A percentile compares a stretch with the other conserved stretches of the same genome.
Conservation (phyloP, 495 filamentous ascomycete genomes). For the Apodospora peruviana region DNA sequence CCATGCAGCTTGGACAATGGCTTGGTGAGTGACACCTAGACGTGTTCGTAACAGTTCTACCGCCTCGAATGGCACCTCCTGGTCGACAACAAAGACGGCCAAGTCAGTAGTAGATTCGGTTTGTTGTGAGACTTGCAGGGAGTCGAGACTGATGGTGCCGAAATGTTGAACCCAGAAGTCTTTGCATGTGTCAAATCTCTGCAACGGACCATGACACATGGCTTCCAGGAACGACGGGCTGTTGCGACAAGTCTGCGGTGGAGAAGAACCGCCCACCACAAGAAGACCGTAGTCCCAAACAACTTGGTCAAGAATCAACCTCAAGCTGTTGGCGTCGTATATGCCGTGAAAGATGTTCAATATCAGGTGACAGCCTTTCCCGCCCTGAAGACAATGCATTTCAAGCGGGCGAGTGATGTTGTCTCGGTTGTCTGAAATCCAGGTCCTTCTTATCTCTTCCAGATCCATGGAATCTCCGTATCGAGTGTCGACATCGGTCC, state of each 20-base stretch:
- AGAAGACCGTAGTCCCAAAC: slow-evolving; percentile 36
- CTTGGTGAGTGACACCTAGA: slow-evolving; percentile 69
- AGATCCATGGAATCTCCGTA: slow-evolving; percentile 24
- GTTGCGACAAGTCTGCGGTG: neutral
- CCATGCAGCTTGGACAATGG: slow-evolving; percentile 69
- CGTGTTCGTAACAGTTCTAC: slow-evolving; percentile 42
- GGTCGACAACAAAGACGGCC: slow-evolving; percentile 14
- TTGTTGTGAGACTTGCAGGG: slow-evolving; percentile 18
- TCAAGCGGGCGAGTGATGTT: slow-evolving; percentile 23
- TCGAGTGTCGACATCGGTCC: slow-evolving; percentile 30
- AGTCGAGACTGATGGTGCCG: slow-evolving; percentile 25
- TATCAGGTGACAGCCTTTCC: slow-evolving; percentile 33
- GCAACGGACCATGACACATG: slow-evolving; percentile 52
- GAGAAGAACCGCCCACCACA: too few relatives aligned
- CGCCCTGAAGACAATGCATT: slow-evolving; percentile 33
- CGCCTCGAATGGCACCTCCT: slow-evolving; percentile 20
- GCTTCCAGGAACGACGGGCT: slow-evolving; percentile 46
- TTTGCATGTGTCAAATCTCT: slow-evolving; percentile 47
- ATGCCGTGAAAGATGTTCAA: slow-evolving; percentile 78
- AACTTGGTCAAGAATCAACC: slow-evolving; percentile 57
- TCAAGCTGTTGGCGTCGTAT: slow-evolving; percentile 80
- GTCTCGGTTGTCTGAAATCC: slow-evolving; percentile 33
- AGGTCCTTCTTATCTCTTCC: slow-evolving; percentile 26
- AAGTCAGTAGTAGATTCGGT: neutral
- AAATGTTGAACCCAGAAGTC: slow-evolving; percentile 65